A percentile compares a stretch with the other conserved stretches of the same genome.
phyloP scores from a whole-genome alignment of 2,329 filamentous ascomycete species.

The Xylaria sp. region DNA sequence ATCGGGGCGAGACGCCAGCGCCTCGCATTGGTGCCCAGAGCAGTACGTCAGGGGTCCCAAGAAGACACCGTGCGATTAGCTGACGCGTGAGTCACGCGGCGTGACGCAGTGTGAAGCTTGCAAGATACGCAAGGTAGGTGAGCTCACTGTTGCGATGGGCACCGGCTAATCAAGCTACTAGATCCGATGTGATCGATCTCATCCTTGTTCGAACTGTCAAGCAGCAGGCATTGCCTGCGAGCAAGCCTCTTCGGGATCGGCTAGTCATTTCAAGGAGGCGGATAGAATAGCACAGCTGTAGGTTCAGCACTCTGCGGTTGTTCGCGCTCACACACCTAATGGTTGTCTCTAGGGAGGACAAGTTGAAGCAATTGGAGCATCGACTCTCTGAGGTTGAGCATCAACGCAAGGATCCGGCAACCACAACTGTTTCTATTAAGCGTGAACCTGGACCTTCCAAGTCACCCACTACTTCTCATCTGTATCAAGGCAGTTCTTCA shows the following conservation, averaged over 20 bases:
- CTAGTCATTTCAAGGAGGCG: not conserved
- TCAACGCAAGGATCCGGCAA: not conserved
- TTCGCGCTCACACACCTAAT: not conserved
- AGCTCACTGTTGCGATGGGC: no score
- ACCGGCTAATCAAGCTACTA: not conserved
- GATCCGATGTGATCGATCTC: slow-evolving; percentile 2
- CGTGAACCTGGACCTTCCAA: not conserved
- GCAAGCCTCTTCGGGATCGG: not conserved
- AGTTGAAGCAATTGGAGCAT: not conserved
- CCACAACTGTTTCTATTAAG: not conserved
- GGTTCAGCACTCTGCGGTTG: not conserved
- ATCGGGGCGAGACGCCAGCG: slow-evolving; percentile 1
- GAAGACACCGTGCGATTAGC: not conserved
- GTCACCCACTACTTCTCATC: not conserved
- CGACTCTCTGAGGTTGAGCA: not conserved
- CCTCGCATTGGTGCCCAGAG: not conserved
- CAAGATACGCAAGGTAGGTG: slow-evolving; percentile 1
- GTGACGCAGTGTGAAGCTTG: not conserved
- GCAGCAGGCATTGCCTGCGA: not conserved
- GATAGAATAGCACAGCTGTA: not conserved
- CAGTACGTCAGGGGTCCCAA: not conserved
- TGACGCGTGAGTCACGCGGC: not conserved
- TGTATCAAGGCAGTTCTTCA: not conserved
- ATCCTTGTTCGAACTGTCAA: slow-evolving; percentile 1
- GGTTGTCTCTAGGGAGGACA: not conserved